Percentiles rank a stretch among this genome's conserved stretches.
Evolutionary conservation across 768 basidiomycete species (phyloP).

Genomic region (Hemileccinum impolitum): DNA sequence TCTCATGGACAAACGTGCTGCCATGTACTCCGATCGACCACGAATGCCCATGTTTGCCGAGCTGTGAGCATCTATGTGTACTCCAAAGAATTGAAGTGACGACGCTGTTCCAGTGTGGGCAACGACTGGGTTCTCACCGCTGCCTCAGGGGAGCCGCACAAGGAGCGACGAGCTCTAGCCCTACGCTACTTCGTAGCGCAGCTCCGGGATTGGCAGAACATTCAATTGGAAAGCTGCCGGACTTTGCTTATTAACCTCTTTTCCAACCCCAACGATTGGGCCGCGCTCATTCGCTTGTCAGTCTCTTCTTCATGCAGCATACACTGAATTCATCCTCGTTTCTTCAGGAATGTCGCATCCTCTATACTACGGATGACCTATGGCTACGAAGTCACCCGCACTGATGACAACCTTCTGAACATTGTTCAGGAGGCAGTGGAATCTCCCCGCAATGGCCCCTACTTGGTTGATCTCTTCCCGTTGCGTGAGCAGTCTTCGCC

Average conservation of each 20-base stretch:
- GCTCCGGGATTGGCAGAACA: constrained; percentile 11
- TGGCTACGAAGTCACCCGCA: constrained; percentile 1
- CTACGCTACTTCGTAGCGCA: constrained; percentile 9
- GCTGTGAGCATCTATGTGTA: background rate
- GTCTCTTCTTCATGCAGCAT: background rate
- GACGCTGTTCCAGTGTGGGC: background rate
- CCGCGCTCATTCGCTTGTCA: background rate
- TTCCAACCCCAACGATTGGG: background rate
- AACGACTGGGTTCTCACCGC: background rate
- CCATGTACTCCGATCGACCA: background rate
- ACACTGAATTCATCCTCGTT: background rate
- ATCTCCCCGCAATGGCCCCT: background rate
- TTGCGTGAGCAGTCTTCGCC: background rate
- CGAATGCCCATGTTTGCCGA: background rate
- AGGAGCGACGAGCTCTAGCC: constrained; percentile 3
- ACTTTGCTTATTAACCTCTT: constrained; percentile 1
- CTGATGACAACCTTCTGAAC: background rate
- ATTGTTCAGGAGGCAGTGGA: constrained; percentile 1
- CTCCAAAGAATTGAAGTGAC: too few relatives aligned
- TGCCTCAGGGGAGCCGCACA: constrained; percentile 10
- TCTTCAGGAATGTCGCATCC: background rate
- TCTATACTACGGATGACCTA: background rate
- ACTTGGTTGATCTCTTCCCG: constrained; percentile 7
- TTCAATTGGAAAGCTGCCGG: constrained; percentile 3
- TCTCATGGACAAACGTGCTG: constrained; percentile 2